phyloP scores from a whole-genome alignment of 2,329 filamentous ascomycete species.

The Sphaerostilbella broomeana region DNA sequence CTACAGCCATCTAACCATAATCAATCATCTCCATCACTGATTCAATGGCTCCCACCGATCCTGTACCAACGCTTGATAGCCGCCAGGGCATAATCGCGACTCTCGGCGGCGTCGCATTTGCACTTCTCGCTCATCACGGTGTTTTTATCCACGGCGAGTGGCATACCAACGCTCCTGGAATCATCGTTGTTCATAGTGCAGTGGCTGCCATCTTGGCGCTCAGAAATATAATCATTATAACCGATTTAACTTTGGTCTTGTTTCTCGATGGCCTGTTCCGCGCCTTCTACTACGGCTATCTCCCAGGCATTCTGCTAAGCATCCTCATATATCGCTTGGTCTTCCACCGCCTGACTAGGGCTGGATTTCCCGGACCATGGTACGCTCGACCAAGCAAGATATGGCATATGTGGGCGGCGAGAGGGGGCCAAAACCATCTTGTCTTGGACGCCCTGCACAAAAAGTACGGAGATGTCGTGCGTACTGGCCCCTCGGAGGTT shows the following conservation, averaged over 20 bases:
- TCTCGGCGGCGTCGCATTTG: neutral
- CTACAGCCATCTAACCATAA: too few relatives aligned
- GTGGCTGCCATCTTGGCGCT: neutral
- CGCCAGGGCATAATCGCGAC: too few relatives aligned
- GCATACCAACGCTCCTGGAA: slow-evolving; percentile 19
- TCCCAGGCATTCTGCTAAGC: slow-evolving; percentile 20
- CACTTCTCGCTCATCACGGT: slow-evolving; percentile 2
- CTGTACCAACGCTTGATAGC: too few relatives aligned
- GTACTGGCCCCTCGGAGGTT: slow-evolving; percentile 21
- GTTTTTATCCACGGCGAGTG: slow-evolving; percentile 22
- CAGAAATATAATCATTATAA: neutral
- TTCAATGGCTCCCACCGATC: too few relatives aligned
- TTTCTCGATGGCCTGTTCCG: neutral
- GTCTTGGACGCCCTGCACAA: slow-evolving; percentile 17
- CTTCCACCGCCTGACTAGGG: slow-evolving; percentile 32
- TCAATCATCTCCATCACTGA: too few relatives aligned
- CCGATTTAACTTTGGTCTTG: neutral
- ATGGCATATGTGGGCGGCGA: slow-evolving; percentile 26
- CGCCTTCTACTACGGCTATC: slow-evolving; percentile 13
- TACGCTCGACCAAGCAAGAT: slow-evolving; percentile 30
- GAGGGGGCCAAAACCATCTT: slow-evolving; percentile 20
- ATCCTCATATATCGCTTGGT: slow-evolving; percentile 33
- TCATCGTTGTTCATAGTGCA: slow-evolving; percentile 14
- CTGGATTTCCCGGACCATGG: slow-evolving; percentile 31
- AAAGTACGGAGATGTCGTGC: slow-evolving; percentile 22